Conservation (phyloP, 108 stramenopile species). For the Discostella pseudostelligera region DNA sequence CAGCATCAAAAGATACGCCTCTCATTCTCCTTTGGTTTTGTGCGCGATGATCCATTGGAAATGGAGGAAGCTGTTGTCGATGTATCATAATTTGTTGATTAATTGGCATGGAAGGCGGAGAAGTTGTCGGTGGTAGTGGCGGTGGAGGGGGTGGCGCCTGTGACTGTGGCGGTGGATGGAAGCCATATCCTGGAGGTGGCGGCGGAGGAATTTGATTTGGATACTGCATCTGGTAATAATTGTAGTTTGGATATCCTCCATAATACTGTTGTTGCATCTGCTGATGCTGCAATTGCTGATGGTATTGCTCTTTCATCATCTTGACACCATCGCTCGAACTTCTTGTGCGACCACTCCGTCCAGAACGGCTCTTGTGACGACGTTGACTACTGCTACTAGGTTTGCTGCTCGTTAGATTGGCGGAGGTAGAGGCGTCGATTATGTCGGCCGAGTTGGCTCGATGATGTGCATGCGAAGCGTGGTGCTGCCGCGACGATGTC, state of each 20-base stretch:
- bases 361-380: slow-evolving; percentile 8
- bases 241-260: slow-evolving; percentile 18
- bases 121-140: not conserved
- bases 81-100: slow-evolving; percentile 2
- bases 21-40: slow-evolving; percentile 1
- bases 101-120: not conserved
- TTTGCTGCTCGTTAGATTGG: not conserved
- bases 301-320: slow-evolving; percentile 13
- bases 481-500: not conserved
- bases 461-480: not conserved
- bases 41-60: not conserved
- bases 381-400: not conserved
- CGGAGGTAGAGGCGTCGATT: not conserved
- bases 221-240: slow-evolving; percentile 10
- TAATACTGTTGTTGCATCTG: slow-evolving; percentile 26
- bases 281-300: slow-evolving; percentile 18
- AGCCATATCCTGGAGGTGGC: slow-evolving; percentile 8
- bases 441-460: not conserved
- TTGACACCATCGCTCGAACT: slow-evolving; percentile 31
- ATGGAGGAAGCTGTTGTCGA: not conserved
- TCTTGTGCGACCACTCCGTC: slow-evolving; percentile 11
- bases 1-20: slow-evolving; percentile 7
- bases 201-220: not conserved
- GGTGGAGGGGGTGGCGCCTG: not conserved
- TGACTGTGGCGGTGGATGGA: slow-evolving; percentile 1